A percentile compares a stretch with the other conserved stretches of the same genome.
phyloP scores from a whole-genome alignment of 805 yeast species.

The Metschnikowia koreensis region DNA sequence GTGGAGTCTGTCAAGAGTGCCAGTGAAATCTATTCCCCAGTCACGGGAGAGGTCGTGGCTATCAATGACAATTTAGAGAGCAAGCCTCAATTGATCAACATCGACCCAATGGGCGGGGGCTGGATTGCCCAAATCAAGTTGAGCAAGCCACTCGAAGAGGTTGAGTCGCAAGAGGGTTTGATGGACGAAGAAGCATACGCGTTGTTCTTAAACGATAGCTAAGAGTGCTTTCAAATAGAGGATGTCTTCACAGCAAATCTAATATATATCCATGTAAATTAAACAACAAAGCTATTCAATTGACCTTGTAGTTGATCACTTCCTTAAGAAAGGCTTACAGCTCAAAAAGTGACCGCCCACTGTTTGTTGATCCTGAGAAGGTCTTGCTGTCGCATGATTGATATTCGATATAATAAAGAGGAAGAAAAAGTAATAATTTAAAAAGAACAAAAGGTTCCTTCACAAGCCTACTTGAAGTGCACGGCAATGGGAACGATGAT shows the following conservation, averaged over 20 bases:
- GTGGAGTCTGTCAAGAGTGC: slow-evolving; percentile 96
- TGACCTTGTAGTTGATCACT: not conserved
- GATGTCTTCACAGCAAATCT: not conserved
- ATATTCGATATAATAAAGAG: not conserved
- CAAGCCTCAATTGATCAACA: slow-evolving; percentile 75
- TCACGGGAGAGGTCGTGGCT: slow-evolving; percentile 70
- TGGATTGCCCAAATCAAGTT: slow-evolving; percentile 84
- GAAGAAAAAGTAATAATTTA: not conserved
- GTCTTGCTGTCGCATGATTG: too few species aligned
- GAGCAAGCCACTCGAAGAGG: slow-evolving; percentile 32
- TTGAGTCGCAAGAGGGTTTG: slow-evolving; percentile 42
- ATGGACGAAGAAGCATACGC: slow-evolving; percentile 57
- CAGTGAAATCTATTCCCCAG: slow-evolving; percentile 87
- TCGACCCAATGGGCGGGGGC: slow-evolving; percentile 90
- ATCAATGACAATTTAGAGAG: slow-evolving; percentile 65
- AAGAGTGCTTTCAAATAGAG: not conserved
- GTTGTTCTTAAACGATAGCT: slow-evolving; percentile 50
- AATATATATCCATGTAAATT: not conserved
- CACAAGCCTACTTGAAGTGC: slow-evolving; percentile 53
- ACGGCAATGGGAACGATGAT: slow-evolving; percentile 94
- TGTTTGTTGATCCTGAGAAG: too few species aligned
- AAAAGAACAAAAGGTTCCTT: not conserved
- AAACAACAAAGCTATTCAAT: slow-evolving; percentile 2
- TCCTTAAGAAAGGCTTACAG: not conserved
- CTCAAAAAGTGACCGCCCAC: too few species aligned